Base-by-base conservation (phyloP, 192 early-diverging fungal genomes). In the Chytriomyces hyalinus region DNA sequence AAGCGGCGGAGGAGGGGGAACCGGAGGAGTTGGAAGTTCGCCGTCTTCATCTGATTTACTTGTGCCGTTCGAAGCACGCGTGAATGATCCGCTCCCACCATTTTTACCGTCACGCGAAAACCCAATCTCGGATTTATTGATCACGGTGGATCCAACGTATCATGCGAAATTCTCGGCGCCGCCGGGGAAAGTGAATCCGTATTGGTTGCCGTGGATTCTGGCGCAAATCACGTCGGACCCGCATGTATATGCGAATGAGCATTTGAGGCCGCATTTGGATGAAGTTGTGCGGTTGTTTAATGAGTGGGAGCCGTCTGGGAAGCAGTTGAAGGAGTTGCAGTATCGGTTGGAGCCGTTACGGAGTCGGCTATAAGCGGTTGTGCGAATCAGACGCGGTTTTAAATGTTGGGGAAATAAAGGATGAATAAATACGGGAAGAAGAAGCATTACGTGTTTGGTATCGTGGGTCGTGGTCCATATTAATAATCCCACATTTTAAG, bases 191-290 rank as follows among this genome's bases (percentile, higher is more conserved):
- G 80, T 93, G 51, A 98, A 98, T 67, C 95, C 95, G n/a, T 96
- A 91, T 77, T 93, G 89, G 81, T 82, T 98, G 7, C 95, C 97
- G 9, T 97, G 96, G 95, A 94, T 95, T 13, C 92, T 98, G 91
- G 93, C 94, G 26, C 90, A 91, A 15, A 85, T 98, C 15, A 85
- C 88, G 74, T 90, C 92, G 17, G 93, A 95, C 57, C 80, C 90
- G 43, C 80, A 78, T n/a, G 90, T 97, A 5, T 62, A 65, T 13
- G 73, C 57, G 49, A 62, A 86, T 49, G 61, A 44, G 20, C 70
- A 66, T 6, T 84, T 97, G 20, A 75, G 81, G 24, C 49, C 62
- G n/a, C 95, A 97, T 61, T 83, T 97, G 22, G 82, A 86, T 44
- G 84, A 86, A 2, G 83, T 97, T 22, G 80, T 89, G 28, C 75